These are phyloP conservation scores for Aspergillus terreus DNA, from an alignment of 2,329 filamentous ascomycete genomes.

Conservation along the genomic window DNA sequence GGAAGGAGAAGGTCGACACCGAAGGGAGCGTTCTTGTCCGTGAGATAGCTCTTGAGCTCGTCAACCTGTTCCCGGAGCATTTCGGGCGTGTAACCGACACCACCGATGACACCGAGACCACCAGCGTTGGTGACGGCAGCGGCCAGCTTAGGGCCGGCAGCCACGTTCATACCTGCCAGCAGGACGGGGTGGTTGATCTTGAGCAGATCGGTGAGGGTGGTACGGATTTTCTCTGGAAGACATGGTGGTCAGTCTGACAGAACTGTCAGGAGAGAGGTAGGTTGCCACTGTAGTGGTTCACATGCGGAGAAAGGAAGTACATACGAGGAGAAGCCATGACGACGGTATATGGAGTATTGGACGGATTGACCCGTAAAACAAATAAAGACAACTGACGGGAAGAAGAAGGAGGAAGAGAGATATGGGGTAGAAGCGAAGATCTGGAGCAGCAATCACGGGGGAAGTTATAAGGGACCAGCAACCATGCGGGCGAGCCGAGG, in stretches of 20 bases:
- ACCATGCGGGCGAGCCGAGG: constrained; percentile 1
- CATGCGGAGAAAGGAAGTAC: constrained; percentile 32
- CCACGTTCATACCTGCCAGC: constrained; percentile 98
- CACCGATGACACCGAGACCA: constrained; percentile 92
- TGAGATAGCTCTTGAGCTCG: constrained; percentile 67
- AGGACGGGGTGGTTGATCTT: constrained; percentile 96
- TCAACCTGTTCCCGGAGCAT: constrained; percentile 95
- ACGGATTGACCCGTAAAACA: not conserved
- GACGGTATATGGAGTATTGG: constrained; percentile 7
- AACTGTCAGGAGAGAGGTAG: not conserved
- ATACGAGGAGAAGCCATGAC: constrained; percentile 77
- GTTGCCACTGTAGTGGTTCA: constrained; percentile 9
- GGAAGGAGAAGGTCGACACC: constrained; percentile 64
- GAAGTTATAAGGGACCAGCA: constrained; percentile 6
- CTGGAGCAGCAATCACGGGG: constrained; percentile 1
- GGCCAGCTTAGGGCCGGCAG: constrained; percentile 91
- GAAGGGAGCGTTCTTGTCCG: constrained; percentile 20
- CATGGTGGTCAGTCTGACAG: constrained; percentile 19
- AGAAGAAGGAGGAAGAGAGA: not conserved
- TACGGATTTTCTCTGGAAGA: constrained; percentile 75
- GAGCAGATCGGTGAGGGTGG: constrained; percentile 89
- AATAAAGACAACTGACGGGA: constrained; percentile 1
- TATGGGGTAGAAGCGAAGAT: not conserved
- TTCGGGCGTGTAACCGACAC: constrained; percentile 86
- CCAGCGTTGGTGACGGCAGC: constrained; percentile 96